These are phyloP conservation scores for Asterella californica DNA, from an alignment of 225 moss, liverwort and hornwort species.

Conservation along the genomic window DNA sequence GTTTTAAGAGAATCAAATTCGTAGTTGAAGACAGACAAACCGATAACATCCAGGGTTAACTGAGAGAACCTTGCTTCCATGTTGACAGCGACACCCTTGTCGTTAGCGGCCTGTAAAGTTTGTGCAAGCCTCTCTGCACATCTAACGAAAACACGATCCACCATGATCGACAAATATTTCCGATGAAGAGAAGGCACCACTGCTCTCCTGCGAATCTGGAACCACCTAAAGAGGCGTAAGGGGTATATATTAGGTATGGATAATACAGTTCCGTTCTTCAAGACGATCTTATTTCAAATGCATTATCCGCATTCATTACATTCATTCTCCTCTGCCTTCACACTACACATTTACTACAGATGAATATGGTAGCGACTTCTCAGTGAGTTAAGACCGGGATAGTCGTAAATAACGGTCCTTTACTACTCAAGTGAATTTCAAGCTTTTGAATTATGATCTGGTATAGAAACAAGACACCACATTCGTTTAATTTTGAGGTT, in stretches of 20 bases:
- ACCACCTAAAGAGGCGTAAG: neutral
- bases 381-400: too few species aligned
- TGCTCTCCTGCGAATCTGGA: conserved; percentile 76
- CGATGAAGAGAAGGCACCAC: conserved; percentile 83
- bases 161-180: conserved; percentile 83
- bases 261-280: neutral
- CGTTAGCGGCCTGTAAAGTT: conserved; percentile 56
- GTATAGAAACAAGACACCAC: too few species aligned
- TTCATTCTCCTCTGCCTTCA: too few species aligned
- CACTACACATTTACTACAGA: too few species aligned
- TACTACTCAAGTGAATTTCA: too few species aligned
- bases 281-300: neutral
- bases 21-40: conserved; percentile 93
- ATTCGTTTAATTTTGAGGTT: neutral
- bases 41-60: conserved; percentile 87
- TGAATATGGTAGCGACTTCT: too few species aligned
- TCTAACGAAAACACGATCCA: conserved; percentile 86
- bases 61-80: conserved; percentile 97
- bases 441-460: too few species aligned
- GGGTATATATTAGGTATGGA: neutral
- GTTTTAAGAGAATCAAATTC: conserved; percentile 80
- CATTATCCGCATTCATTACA: too few species aligned
- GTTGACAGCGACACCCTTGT: conserved; percentile 60
- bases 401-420: too few species aligned
- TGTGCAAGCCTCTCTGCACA: conserved; percentile 76